Evolutionary conservation across 139 green algal genomes (phyloP), one percentile per base, ranked within the genome.

Genomic region (Edaphochlamys debaryana): DNA sequence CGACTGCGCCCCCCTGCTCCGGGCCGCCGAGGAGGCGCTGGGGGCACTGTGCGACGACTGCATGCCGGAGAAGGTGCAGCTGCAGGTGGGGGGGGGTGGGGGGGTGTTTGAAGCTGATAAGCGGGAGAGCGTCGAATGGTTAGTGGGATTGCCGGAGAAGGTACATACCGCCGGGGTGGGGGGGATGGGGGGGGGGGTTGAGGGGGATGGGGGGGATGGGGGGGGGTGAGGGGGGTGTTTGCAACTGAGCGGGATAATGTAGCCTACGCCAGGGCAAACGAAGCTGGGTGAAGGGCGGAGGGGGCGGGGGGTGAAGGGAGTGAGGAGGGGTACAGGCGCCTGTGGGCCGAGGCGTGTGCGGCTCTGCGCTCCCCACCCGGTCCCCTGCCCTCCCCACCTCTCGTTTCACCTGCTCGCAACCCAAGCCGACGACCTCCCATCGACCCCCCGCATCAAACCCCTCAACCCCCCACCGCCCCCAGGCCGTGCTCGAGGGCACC

Each of bases 31-130:
- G 81, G 63, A 58, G 62, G 34, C 50, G 4, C 45, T 87, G 63
- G 56, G 4, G n/a, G 52, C 37, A 29, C 69, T 73, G 70, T 82
- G 70, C 50, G 81, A 87, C n/a, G 81, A 87, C 9, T 48, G 64
- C 36, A 81, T 82, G 81, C 81, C 81, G 11, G 71, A 87, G 72
- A 41, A 54, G 23, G 81, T 82, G 32, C 81, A 87, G 81, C 72
- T 82, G 48, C 81, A 87, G 81, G 81, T 87, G 79, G 0, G 66
- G 27, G 2, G 5, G 23, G 19, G 23, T 25, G 22, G 19, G 68
- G 68, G 68, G 40, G 27, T 3, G 9, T 5, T 30, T 27, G 41
- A 2, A 11, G 68, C 11, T 41, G 27, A 0, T 5, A 1, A 34
- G 11, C 27, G n/a, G 42, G 69, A 30, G 7, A 25, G 27, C 25